Base-by-base conservation (phyloP, 2,329 filamentous ascomycete genomes). In the Ophiostoma quercus region DNA sequence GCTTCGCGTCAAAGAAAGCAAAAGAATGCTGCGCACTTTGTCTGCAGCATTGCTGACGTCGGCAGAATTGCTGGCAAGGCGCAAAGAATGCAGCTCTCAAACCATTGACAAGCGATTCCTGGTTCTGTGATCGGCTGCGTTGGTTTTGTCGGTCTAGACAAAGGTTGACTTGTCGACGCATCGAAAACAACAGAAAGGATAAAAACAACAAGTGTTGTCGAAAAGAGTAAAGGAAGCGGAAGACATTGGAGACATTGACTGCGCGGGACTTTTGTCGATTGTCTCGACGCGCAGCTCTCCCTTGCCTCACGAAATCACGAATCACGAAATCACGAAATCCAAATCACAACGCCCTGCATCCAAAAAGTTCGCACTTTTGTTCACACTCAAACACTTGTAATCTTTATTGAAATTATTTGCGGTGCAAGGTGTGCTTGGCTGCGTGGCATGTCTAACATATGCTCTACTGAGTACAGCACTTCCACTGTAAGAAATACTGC, bases 341-440 rank as follows among this genome's bases (percentile, higher is more conserved):
- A 14, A 51, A 62, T 29, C 57, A 62, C 57, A 16, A 29, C 25
- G 57, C 57, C 57, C 22, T 62, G 57, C 57, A 16, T 62, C 51
- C 11, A 12, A 62, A 11, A 62, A 62, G 57, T 62, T 16, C 57
- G 57, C 57, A 62, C 57, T 62, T 62, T 62, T 32, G 22, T 25
- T 32, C 25, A 25, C 57, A 14, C 57, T 62, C 25, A 19, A 29
- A 62, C 57, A 62, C 57, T 29, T 62, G 14, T 16, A 62, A 62
- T 62, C 25, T 25, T 32, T 32, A n/a, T n/a, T 47, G 16, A 47
- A 57, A 57, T 57, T 57, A 25, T 57, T 47, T 47, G 51, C 51
- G 12, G 51, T 57, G 1, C 5, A 57, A 25, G 22, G 9, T 12
- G n/a, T 57, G n/a, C 51, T 57, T 57, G 51, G 51, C 51, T 57